These are phyloP conservation scores for Globisporangium nunn DNA, from an alignment of 352 stramenopile species.

Conservation along the genomic window DNA sequence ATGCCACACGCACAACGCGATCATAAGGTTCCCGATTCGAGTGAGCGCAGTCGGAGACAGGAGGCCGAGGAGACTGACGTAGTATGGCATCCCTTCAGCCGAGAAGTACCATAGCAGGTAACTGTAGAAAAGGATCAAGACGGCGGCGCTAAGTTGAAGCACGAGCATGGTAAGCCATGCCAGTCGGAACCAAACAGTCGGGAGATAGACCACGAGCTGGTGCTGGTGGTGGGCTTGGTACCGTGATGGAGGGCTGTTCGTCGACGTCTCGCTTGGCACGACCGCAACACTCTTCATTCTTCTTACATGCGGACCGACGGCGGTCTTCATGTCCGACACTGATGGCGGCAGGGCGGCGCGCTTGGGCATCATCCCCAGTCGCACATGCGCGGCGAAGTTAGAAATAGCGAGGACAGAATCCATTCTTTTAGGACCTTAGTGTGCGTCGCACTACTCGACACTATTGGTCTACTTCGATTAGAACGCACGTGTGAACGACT, in stretches of 20 bases:
- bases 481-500: conserved; percentile 21
- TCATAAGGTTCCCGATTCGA: background rate
- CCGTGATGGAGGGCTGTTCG: background rate
- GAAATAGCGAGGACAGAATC: too few relatives aligned
- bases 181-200: conserved; percentile 7
- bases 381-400: too few relatives aligned
- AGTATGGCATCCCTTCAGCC: conserved; percentile 5
- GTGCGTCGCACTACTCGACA: background rate
- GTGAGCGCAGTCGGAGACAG: background rate
- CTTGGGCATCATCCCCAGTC: background rate
- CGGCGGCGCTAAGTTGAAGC: conserved; percentile 3
- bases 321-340: background rate
- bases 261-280: background rate
- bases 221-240: background rate
- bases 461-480: background rate
- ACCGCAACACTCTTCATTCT: background rate
- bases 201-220: conserved; percentile 1
- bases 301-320: background rate
- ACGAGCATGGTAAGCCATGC: conserved; percentile 2
- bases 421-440: too few relatives aligned
- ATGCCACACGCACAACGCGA: conserved; percentile 5
- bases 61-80: conserved; percentile 4
- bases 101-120: conserved; percentile 3
- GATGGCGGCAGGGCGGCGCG: background rate
- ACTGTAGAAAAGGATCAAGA: conserved; percentile 1